Base-by-base conservation (phyloP, 805 yeast genomes). In the Candida manassasensis region DNA sequence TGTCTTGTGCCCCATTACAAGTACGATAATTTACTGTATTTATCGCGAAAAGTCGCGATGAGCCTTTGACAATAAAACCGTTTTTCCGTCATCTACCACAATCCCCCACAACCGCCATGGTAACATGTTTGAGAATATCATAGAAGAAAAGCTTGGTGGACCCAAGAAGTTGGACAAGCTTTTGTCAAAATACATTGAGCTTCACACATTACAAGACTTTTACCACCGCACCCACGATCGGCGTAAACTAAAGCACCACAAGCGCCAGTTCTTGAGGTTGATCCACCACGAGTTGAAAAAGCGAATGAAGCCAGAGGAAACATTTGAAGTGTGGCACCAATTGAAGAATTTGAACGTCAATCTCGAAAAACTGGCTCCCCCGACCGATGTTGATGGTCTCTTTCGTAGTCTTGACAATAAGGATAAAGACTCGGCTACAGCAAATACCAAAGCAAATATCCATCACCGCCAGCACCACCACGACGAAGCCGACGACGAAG, bases 251-350 rank as follows among this genome's bases (percentile, higher is more conserved):
- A 24, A 27, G 16, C 26, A 31, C 4, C 19, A 35, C 4, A 40
- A 36, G 38, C 12, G 36, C 9, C 36, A 34, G 18, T 43, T 53
- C n/a, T 44, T 50, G 14, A 49, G 47, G 33, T 28, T 38, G 17
- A 55, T 59, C 17, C 56, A 50, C 21, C 40, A 44, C 29, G 57
- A 56, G 31, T 47, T 59, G 27, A 49, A 47, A 31, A 51, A 49
- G 24, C 42, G 50, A 15, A 38, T 50, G 32, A 36, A 47, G 27
- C 66, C 65, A 3, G 62, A 59, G 37, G 67, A 60, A 21, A 49
- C 63, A 0, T 62, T 40, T 34, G 67, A 62, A 36, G 31, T 52
- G 14, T 62, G 67, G 67, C 55, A 61, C 33, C 39, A 47, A n/a
- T 28, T 35, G 9, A 29, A 37, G 3, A 37, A 50, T 27, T 27